Conservation (phyloP, 805 yeast genomes). For the Cyberlindnera xylosilytica region DNA sequence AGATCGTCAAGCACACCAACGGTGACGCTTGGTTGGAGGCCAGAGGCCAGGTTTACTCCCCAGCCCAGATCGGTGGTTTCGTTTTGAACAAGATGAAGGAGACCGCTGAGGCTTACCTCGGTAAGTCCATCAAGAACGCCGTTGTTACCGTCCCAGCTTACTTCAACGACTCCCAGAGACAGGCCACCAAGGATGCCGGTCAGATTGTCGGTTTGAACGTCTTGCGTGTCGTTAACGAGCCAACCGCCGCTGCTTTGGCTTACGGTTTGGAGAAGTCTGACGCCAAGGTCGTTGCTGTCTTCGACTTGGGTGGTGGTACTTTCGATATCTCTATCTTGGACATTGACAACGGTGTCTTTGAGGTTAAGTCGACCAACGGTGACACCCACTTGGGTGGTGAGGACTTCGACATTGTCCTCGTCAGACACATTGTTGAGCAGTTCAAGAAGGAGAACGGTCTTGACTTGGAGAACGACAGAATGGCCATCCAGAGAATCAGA, state of each 20-base stretch:
- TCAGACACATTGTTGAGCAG: conserved; percentile 51
- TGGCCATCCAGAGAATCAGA: conserved; percentile 70
- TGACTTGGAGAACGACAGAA: conserved; percentile 28
- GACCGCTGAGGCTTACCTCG: conserved; percentile 58
- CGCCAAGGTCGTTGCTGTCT: conserved; percentile 50
- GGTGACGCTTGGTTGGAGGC: conserved; percentile 69
- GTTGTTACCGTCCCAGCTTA: conserved; percentile 95
- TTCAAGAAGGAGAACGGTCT: conserved; percentile 48
- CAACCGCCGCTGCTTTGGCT: conserved; percentile 98
- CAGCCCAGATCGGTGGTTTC: conserved; percentile 70
- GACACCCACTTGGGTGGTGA: conserved; percentile 72
- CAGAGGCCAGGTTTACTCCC: conserved; percentile 49
- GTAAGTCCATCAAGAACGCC: conserved; percentile 57
- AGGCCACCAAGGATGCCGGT: conserved; percentile 98
- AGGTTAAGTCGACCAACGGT: conserved; percentile 80
- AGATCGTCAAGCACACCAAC: conserved; percentile 53
- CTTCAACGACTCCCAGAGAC: conserved; percentile 97
- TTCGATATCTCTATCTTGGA: conserved; percentile 78
- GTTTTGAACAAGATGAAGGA: conserved; percentile 63
- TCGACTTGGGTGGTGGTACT: conserved; percentile 84
- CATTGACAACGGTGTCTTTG: conserved; percentile 78
- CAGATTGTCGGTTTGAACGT: conserved; percentile 94
- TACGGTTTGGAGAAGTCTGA: conserved; percentile 75
- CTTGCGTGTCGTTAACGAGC: conserved; percentile 92
- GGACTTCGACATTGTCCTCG: conserved; percentile 70